A percentile compares a stretch with the other conserved stretches of the same genome.
phyloP scores from a whole-genome alignment of 495 filamentous ascomycete genomes.

The Xylaria intraflava region DNA sequence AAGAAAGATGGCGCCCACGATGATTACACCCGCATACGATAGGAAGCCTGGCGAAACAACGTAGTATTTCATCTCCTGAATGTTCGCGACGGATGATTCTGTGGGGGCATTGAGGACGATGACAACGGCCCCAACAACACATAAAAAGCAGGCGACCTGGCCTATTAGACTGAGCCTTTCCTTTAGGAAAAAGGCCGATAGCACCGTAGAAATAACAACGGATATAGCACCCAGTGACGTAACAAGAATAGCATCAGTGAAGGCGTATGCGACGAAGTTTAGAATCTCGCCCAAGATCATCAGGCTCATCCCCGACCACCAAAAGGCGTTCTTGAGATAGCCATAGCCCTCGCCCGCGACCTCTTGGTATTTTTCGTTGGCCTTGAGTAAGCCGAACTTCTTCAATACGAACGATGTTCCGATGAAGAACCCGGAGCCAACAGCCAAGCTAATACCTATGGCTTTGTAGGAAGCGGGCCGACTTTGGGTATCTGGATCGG shows the following conservation, averaged over 20 bases:
- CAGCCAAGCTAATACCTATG: constrained; percentile 78
- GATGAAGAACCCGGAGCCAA: constrained; percentile 89
- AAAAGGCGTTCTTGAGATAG: constrained; percentile 91
- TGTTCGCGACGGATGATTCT: constrained; percentile 76
- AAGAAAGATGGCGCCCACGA: constrained; percentile 62
- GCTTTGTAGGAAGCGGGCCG: constrained; percentile 64
- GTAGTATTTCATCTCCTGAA: constrained; percentile 88
- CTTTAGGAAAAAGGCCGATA: constrained; percentile 94
- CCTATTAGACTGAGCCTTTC: constrained; percentile 93
- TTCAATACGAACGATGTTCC: constrained; percentile 94
- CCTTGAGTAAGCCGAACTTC: constrained; percentile 82
- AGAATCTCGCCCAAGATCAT: constrained; percentile 97
- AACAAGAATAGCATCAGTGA: constrained; percentile 94
- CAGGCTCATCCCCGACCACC: constrained; percentile 94
- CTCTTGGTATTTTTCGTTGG: constrained; percentile 95
- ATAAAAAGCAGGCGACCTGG: constrained; percentile 91
- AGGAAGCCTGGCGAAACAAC: constrained; percentile 86
- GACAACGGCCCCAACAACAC: constrained; percentile 86
- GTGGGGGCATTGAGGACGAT: constrained; percentile 91
- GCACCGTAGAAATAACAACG: constrained; percentile 86
- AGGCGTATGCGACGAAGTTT: constrained; percentile 96
- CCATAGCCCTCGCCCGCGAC: constrained; percentile 96
- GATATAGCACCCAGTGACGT: constrained; percentile 92
- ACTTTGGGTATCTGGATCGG: constrained; percentile 14
- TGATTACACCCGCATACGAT: constrained; percentile 74